These are phyloP conservation scores for Wickerhamomyces sp. DNA, from an alignment of 1,139 yeast genomes.

Conservation along the genomic window DNA sequence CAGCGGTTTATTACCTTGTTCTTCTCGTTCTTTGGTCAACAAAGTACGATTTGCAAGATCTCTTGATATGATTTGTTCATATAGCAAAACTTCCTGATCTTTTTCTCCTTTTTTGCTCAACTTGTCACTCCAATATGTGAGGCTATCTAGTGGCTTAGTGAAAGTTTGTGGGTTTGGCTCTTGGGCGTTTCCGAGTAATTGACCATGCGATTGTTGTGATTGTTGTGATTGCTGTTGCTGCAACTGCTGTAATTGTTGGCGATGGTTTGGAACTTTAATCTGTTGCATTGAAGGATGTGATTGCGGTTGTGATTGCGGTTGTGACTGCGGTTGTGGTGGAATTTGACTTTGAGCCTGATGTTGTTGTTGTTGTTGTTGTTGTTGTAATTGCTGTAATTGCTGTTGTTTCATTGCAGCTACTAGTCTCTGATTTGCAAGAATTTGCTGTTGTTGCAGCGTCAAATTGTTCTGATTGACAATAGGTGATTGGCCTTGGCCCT, in stretches of 20 bases:
- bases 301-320: constrained; percentile 7
- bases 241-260: constrained; percentile 11
- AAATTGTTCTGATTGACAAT: constrained; percentile 3
- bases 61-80: constrained; percentile 54
- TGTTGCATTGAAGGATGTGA: constrained; percentile 8
- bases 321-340: constrained; percentile 6
- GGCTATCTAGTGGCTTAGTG: constrained; percentile 23
- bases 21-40: constrained; percentile 32
- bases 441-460: constrained; percentile 7
- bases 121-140: constrained; percentile 54
- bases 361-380: constrained; percentile 14
- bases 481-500: neutral
- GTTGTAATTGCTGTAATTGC: constrained; percentile 7
- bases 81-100: constrained; percentile 45
- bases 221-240: constrained; percentile 7
- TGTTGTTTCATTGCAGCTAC: constrained; percentile 3
- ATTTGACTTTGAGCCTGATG: too few species aligned
- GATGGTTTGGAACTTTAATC: constrained; percentile 2
- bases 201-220: constrained; percentile 15
- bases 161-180: constrained; percentile 6
- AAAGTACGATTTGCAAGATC: constrained; percentile 39
- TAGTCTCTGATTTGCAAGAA: constrained; percentile 2
- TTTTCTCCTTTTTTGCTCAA: constrained; percentile 39
- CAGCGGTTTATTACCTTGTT: constrained; percentile 32
- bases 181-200: neutral